A percentile compares a stretch with the other conserved stretches of the same genome.
These are phyloP conservation scores for Curvularia spicifera DNA, from an alignment of 2,329 filamentous ascomycete genomes.

Conservation along the genomic window DNA sequence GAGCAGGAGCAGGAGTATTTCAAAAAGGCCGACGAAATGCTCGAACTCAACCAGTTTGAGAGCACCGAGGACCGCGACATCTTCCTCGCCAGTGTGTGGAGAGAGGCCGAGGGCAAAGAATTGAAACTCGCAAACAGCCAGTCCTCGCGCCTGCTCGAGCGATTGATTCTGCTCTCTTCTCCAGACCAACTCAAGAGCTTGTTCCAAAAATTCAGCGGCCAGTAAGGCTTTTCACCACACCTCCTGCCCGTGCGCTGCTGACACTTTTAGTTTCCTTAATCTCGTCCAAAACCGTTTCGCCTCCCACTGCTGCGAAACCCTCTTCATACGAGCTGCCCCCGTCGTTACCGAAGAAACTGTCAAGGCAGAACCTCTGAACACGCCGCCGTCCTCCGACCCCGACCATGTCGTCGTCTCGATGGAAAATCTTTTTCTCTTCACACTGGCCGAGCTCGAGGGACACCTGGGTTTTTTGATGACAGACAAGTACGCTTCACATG, in stretches of 20 bases:
- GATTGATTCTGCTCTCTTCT: constrained; percentile 81
- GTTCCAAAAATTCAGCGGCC: constrained; percentile 82
- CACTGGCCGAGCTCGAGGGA: constrained; percentile 85
- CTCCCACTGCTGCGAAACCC: constrained; percentile 93
- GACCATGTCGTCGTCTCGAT: constrained; percentile 67
- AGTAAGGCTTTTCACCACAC: constrained; percentile 56
- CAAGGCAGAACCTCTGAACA: constrained; percentile 53
- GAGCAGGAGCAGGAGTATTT: constrained; percentile 97
- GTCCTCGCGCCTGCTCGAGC: constrained; percentile 89
- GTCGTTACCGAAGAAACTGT: constrained; percentile 75
- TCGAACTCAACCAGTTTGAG: constrained; percentile 87
- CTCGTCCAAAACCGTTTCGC: constrained; percentile 95
- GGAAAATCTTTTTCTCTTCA: constrained; percentile 83
- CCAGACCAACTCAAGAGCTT: constrained; percentile 82
- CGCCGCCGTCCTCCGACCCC: constrained; percentile 55
- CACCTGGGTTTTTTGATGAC: constrained; percentile 84
- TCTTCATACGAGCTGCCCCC: constrained; percentile 84
- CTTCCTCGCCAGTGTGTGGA: constrained; percentile 78
- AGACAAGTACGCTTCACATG: constrained; percentile 88
- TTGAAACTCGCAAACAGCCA: constrained; percentile 96
- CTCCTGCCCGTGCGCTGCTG: constrained; percentile 11
- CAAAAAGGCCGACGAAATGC: constrained; percentile 82
- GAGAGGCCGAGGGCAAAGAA: constrained; percentile 88
- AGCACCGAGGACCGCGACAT: constrained; percentile 65
- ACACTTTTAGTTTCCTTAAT: constrained; percentile 69